These are phyloP conservation scores for Colletotrichum musae DNA, from an alignment of 2,329 filamentous ascomycete species.

Conservation along the genomic window DNA sequence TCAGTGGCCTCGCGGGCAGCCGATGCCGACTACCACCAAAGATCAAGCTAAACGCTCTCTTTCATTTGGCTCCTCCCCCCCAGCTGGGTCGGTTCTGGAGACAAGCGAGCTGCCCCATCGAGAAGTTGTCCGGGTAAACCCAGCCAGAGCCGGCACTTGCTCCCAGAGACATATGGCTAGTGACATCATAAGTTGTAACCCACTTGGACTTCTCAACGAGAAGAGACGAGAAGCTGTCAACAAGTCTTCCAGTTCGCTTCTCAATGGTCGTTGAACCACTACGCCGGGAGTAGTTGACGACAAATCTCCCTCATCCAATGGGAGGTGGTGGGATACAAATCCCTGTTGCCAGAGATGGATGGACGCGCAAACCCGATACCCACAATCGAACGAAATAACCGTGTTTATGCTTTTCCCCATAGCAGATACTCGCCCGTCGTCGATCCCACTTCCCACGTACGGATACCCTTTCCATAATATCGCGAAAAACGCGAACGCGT, in stretches of 20 bases:
- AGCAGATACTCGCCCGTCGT: conserved; percentile 10
- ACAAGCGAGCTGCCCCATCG: conserved; percentile 32
- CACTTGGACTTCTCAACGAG: neutral
- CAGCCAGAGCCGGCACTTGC: conserved; percentile 35
- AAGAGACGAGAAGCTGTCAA: neutral
- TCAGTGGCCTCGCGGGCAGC: conserved; percentile 6
- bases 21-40: conserved; percentile 10
- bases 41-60: conserved; percentile 5
- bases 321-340: neutral
- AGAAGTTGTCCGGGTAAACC: conserved; percentile 28
- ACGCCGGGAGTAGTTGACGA: neutral
- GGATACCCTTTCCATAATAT: conserved; percentile 15
- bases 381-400: neutral
- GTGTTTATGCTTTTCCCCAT: conserved; percentile 19
- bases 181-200: conserved; percentile 30
- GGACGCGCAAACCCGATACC: neutral
- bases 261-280: neutral
- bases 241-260: neutral
- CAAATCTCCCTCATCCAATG: neutral
- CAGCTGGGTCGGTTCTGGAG: conserved; percentile 28
- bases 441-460: conserved; percentile 24
- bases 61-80: conserved; percentile 18
- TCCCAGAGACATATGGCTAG: conserved; percentile 16
- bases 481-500: conserved; percentile 33
- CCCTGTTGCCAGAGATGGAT: neutral